These are phyloP conservation scores for Cornus suecica DNA, from an alignment of 148 eudicot genomes.

Conservation along the genomic window DNA sequence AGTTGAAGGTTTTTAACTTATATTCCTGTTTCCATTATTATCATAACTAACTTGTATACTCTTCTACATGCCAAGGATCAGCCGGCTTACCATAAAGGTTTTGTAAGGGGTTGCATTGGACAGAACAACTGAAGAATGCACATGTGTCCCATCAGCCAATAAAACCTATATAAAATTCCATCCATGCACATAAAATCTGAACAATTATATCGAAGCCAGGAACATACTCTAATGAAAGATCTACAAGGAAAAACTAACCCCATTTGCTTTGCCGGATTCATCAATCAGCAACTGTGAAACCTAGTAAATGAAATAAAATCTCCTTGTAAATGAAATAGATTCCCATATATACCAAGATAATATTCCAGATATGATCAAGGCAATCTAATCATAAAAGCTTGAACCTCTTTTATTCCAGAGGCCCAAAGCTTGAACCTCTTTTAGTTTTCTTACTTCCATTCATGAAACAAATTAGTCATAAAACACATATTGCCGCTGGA, in stretches of 20 bases:
- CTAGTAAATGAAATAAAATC: conserved; percentile 35
- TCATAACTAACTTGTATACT: not conserved
- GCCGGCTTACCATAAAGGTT: conserved; percentile 73
- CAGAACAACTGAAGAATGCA: conserved; percentile 73
- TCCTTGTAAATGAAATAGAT: conserved; percentile 41
- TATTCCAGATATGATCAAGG: not conserved
- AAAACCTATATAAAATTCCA: conserved; percentile 51
- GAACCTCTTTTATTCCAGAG: too few species aligned
- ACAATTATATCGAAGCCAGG: not conserved
- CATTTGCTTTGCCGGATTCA: conserved; percentile 65
- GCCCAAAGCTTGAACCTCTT: not conserved
- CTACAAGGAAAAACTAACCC: conserved; percentile 46
- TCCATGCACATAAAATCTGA: not conserved
- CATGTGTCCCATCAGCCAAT: conserved; percentile 74
- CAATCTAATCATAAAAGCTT: not conserved
- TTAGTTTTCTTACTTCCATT: not conserved
- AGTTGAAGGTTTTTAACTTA: not conserved
- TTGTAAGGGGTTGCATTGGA: conserved; percentile 92
- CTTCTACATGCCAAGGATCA: not conserved
- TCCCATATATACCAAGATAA: not conserved
- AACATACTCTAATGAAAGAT: not conserved
- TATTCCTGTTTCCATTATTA: not conserved
- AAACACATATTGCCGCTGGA: not conserved
- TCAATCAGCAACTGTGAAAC: conserved; percentile 67
- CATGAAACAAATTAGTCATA: not conserved